Percentiles rank a stretch among this genome's conserved stretches.
phyloP scores from a whole-genome alignment of 495 filamentous ascomycete genomes.

The Entonaema liquescens region DNA sequence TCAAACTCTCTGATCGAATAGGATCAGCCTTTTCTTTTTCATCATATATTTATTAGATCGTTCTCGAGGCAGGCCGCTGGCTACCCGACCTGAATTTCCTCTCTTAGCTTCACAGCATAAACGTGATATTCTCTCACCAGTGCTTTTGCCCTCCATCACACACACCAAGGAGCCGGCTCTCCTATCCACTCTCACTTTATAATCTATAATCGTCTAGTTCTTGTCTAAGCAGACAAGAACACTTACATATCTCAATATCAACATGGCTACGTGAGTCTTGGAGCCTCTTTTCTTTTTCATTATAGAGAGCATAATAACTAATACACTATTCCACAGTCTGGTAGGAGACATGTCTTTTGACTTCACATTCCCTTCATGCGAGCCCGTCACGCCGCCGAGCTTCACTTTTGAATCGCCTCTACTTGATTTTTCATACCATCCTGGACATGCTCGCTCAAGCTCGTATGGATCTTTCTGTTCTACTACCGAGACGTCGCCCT shows the following conservation, averaged over 20 bases:
- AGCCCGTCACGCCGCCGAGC: conserved; percentile 58
- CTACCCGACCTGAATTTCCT: conserved; percentile 32
- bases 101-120: conserved; percentile 37
- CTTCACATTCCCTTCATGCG: conserved; percentile 59
- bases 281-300: conserved; percentile 1
- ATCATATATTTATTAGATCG: conserved; percentile 44
- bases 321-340: conserved; percentile 50
- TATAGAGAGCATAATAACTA: conserved; percentile 30
- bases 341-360: conserved; percentile 62
- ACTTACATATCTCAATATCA: conserved; percentile 42
- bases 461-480: conserved; percentile 64
- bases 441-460: conserved; percentile 59
- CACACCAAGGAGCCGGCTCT: conserved; percentile 40
- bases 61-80: conserved; percentile 31
- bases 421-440: conserved; percentile 58
- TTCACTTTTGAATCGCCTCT: conserved; percentile 65
- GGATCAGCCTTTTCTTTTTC: conserved; percentile 40
- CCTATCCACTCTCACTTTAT: conserved; percentile 39
- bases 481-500: conserved; percentile 78
- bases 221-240: conserved; percentile 49
- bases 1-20: conserved; percentile 46
- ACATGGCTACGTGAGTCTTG: conserved; percentile 62
- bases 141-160: conserved; percentile 17
- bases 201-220: conserved; percentile 51
- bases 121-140: conserved; percentile 32